Conservation (phyloP, 2,329 filamentous ascomycete species). For the Aureobasidium sp. region DNA sequence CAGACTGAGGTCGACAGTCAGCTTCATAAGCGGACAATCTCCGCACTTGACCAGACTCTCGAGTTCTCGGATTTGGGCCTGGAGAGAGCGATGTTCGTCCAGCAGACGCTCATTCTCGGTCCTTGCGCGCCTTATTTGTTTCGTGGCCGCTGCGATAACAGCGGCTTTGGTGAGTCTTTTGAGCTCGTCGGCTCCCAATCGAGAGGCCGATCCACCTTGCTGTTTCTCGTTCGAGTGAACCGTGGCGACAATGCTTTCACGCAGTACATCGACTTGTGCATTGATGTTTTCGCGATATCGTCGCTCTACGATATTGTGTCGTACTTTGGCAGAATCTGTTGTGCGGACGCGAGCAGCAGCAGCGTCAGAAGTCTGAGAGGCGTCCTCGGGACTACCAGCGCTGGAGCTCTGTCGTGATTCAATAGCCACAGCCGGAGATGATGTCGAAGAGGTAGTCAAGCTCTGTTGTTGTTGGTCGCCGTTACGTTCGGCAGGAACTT, state of each 20-base stretch:
- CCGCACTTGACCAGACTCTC: slow-evolving; percentile 39
- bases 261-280: slow-evolving; percentile 37
- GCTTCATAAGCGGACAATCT: slow-evolving; percentile 38
- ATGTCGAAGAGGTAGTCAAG: neutral
- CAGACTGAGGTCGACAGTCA: slow-evolving; percentile 32
- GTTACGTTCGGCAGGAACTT: neutral
- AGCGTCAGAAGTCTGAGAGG: neutral
- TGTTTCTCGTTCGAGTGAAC: slow-evolving; percentile 36
- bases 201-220: slow-evolving; percentile 30
- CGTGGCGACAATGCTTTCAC: slow-evolving; percentile 19
- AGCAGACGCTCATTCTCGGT: slow-evolving; percentile 33
- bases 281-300: slow-evolving; percentile 41
- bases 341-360: neutral
- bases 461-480: neutral
- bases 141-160: slow-evolving; percentile 38
- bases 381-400: neutral
- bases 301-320: slow-evolving; percentile 39
- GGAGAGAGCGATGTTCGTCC: slow-evolving; percentile 32
- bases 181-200: slow-evolving; percentile 18
- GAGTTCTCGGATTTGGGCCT: slow-evolving; percentile 34
- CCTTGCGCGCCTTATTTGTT: slow-evolving; percentile 40
- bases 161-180: slow-evolving; percentile 38
- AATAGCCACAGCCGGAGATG: neutral
- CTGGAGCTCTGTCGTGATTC: slow-evolving; percentile 7
- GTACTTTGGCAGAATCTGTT: slow-evolving; percentile 12